Percentiles rank a stretch among this genome's conserved stretches.
phyloP scores from a whole-genome alignment of 768 basidiomycete species.

The Tephrocybe rancida region DNA sequence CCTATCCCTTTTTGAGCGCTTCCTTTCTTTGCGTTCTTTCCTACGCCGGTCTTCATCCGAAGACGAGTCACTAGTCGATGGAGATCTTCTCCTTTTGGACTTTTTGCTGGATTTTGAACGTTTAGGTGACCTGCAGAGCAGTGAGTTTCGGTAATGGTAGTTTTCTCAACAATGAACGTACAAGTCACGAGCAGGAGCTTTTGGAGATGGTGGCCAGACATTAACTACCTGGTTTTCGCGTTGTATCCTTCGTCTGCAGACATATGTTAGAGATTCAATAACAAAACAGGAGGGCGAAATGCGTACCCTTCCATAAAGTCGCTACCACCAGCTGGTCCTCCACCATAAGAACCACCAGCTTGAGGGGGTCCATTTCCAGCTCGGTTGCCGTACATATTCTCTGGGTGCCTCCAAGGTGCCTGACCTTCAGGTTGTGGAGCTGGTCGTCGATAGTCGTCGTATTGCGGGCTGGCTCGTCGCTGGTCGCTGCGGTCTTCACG shows the following conservation, averaged over 20 bases:
- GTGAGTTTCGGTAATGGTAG: background rate
- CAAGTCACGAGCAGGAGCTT: constrained; percentile 59
- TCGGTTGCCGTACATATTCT: constrained; percentile 60
- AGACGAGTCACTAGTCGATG: constrained; percentile 50
- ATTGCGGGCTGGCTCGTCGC: constrained; percentile 57
- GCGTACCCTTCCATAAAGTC: constrained; percentile 75
- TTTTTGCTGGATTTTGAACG: constrained; percentile 59
- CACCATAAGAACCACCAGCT: constrained; percentile 21
- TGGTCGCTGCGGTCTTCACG: constrained; percentile 11
- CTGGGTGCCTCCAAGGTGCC: constrained; percentile 48
- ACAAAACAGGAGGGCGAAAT: background rate
- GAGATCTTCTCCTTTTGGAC: constrained; percentile 59
- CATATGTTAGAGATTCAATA: constrained; percentile 5
- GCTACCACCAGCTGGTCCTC: constrained; percentile 35
- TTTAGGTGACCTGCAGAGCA: constrained; percentile 52
- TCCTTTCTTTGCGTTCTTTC: constrained; percentile 62
- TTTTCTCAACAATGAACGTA: constrained; percentile 35
- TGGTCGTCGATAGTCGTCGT: constrained; percentile 57
- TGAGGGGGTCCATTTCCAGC: constrained; percentile 24
- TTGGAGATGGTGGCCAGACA: constrained; percentile 87
- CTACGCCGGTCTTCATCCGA: constrained; percentile 62
- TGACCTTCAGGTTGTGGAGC: constrained; percentile 35
- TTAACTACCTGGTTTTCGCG: constrained; percentile 56
- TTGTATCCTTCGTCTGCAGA: constrained; percentile 66
- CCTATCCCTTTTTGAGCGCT: constrained; percentile 53